Evolutionary conservation across 768 basidiomycete genomes (phyloP), one percentile per base, ranked within the genome.

Genomic region (Auricularia cornea): DNA sequence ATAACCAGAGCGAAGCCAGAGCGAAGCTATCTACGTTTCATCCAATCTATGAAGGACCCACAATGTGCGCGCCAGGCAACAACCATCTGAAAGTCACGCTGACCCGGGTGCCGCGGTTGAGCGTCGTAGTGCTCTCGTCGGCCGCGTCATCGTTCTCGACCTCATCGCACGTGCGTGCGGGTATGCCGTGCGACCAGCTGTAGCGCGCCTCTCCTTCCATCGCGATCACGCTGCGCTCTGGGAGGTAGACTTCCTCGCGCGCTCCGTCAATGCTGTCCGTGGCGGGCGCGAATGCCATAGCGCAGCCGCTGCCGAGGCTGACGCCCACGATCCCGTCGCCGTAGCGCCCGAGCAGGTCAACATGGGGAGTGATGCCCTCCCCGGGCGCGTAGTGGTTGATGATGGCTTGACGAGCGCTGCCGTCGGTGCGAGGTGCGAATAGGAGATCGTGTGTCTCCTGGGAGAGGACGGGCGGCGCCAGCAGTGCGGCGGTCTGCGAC

Each of bases 61-160:
- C 86, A 33, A 92, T 73, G 63, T 94, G 90, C 60, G 90, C 94
- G 0, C 92, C 93, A 20, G 86, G 84, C 18, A 92, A 80, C 66
- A 96, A 75, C 90, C 92, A 93, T 61, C 94, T 81, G 71, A 92
- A 88, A 6, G 94, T 98, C 60, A 95, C 79, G 70, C 92, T 95
- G 66, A 96, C 75, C 61, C 88, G 79, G 32, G 79, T 72, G 3
- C 79, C 79, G 59, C 90, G 78, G 63, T 78, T 73, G 11, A 88
- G 74, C 78, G 82, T 79, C 40, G 68, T 66, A 35, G 65, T 30
- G 23, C 61, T 38, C 20, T 59, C 65, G 28, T 68, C 65, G 54
- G 63, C 62, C 70, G 79, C 74, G 20, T 38, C 35, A n/a, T n/a
- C n/a, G n/a, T n/a, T n/a, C 35, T 38, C 35, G 10, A 94, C 88